Conservation (phyloP, 495 filamentous ascomycete genomes). For the Hyaloscypha variabilis region DNA sequence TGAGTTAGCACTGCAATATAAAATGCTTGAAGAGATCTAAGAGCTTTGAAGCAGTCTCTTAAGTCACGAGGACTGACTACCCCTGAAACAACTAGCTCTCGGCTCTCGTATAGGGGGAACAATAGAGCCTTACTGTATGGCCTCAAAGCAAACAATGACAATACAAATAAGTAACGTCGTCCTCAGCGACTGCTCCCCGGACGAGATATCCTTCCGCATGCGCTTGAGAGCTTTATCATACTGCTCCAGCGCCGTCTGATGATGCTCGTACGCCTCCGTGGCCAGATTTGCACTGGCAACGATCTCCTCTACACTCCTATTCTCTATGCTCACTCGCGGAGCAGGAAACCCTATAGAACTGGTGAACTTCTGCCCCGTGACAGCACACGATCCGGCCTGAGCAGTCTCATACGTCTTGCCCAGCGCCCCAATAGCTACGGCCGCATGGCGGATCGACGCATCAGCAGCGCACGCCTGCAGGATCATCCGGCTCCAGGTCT, state of each 20-base stretch:
- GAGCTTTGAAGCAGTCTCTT: not conserved
- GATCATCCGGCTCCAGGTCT: conserved; percentile 59
- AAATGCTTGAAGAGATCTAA: not conserved
- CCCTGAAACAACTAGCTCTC: not conserved
- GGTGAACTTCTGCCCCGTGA: not conserved
- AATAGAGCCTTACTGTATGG: conserved; percentile 8
- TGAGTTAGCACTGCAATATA: not conserved
- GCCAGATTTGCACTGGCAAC: conserved; percentile 1
- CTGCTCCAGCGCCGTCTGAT: conserved; percentile 18
- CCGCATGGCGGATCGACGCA: conserved; percentile 62
- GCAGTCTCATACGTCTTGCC: conserved; percentile 48
- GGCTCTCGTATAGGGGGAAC: not conserved
- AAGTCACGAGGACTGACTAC: not conserved
- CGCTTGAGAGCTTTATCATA: conserved; percentile 23
- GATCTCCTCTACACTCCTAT: not conserved
- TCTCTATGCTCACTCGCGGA: not conserved
- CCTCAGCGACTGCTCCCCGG: conserved; percentile 16
- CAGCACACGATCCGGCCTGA: conserved; percentile 2
- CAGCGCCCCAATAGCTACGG: conserved; percentile 63
- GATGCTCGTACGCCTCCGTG: conserved; percentile 16
- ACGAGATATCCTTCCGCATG: conserved; percentile 11
- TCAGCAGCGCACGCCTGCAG: conserved; percentile 61
- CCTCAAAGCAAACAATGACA: conserved; percentile 24
- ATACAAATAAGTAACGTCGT: conserved; percentile 25
- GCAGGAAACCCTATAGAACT: not conserved